Conservation (phyloP, 2,329 filamentous ascomycete genomes). For the Beauveria caledonica region DNA sequence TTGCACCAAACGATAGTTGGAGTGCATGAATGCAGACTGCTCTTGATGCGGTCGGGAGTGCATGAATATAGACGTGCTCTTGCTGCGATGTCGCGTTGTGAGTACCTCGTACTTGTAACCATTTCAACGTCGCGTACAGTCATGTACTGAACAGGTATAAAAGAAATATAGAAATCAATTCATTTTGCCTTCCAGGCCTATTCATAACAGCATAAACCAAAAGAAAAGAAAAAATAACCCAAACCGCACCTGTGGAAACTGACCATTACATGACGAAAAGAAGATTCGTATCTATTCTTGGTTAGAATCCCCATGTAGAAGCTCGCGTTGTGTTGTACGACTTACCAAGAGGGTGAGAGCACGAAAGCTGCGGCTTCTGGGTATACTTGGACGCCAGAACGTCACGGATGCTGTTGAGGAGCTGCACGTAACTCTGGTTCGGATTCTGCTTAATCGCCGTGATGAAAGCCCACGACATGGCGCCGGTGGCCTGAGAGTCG, state of each 20-base stretch:
- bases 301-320: constrained; percentile 8
- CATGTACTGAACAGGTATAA: neutral
- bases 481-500: constrained; percentile 79
- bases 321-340: constrained; percentile 10
- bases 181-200: constrained; percentile 4
- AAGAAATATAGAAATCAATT: neutral
- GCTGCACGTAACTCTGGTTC: constrained; percentile 90
- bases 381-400: constrained; percentile 78
- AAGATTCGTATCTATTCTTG: constrained; percentile 49
- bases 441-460: constrained; percentile 83
- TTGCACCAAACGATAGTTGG: neutral
- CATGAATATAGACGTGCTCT: too few species aligned
- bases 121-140: neutral
- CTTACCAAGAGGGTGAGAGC: constrained; percentile 91
- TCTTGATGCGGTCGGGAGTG: neutral
- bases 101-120: neutral
- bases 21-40: neutral
- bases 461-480: constrained; percentile 98
- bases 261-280: constrained; percentile 54
- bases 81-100: neutral
- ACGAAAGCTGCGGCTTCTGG: constrained; percentile 93
- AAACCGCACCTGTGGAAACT: neutral
- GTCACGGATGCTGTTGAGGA: constrained; percentile 91
- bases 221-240: neutral
- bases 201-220: neutral